Evolutionary conservation across 371 early-diverging fungal genomes (phyloP), one percentile per base, ranked within the genome.

Genomic region (Mortierella sp.): DNA sequence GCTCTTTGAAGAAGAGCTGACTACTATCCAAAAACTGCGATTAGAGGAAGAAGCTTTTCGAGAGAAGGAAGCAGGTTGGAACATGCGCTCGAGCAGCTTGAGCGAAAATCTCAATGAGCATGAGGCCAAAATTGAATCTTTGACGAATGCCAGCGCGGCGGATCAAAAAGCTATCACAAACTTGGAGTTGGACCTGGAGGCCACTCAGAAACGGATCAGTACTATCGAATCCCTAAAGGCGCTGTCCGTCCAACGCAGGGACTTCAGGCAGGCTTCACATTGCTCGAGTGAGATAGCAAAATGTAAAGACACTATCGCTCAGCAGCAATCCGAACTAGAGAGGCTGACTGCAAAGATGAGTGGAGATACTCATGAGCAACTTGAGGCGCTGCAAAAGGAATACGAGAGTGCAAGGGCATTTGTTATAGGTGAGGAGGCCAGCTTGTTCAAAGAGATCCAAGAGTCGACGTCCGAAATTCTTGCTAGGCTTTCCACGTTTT

Each of bases 61-160:
- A n/a, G 81, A 81, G 43, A 69, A 63, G 15, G 66, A 81, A n/a
- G 72, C 76, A 7, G 69, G 76, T 5, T 81, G 81, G 81, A 69
- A 48, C 22, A 58, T 81, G 67, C 72, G 72, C 2, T 57, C 76
- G 0, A 53, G 33, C 15, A 69, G 63, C 10, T 41, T 75, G 55
- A 24, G 10, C 0, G 70, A 81, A 59, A 67, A 63, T 45, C 21
- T 72, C n/a, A 55, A 22, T 5, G 59, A 43, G 13, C 52, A 58
- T 11, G 76, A 75, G 33, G 41, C 36, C 13, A 64, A 58, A 52
- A 50, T 75, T 24, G 61, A 48, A 28, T 50, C 53, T 11, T 40
- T 65, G 55, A 65, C 75, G 6, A 66, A 22, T 22, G 32, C 50
- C 41, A 50, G 58, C 9, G 59, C 57, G 21, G 57, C 41, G 4